Evolutionary conservation across 257 asterid genomes (phyloP).

Genomic region (Gardenia jasminoides): DNA sequence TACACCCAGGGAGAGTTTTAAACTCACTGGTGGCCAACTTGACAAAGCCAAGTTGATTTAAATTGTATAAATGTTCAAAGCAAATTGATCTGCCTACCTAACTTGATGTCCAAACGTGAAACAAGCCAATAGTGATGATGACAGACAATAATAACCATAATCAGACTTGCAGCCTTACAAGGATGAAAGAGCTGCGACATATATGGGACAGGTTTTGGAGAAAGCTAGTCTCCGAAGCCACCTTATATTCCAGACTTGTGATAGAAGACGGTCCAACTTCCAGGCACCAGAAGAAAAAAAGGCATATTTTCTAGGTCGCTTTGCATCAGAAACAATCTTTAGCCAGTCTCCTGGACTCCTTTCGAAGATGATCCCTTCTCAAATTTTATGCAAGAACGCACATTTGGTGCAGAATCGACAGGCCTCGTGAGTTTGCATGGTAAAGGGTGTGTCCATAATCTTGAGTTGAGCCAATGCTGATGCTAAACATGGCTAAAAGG

Average conservation of each 20-base stretch:
- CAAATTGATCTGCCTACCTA: too few relatives aligned
- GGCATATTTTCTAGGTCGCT: constrained; percentile 13
- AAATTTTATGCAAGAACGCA: neutral
- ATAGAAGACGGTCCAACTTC: constrained; percentile 1
- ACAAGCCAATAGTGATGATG: too few relatives aligned
- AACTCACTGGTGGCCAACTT: too few relatives aligned
- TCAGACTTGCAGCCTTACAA: neutral
- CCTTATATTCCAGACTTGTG: constrained; percentile 4
- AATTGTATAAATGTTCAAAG: too few relatives aligned
- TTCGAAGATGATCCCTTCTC: neutral
- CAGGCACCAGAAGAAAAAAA: neutral
- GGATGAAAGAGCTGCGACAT: neutral
- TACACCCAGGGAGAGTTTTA: too few relatives aligned
- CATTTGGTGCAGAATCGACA: constrained; percentile 11
- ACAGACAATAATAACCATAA: neutral
- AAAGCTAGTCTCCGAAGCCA: neutral
- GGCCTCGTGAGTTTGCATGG: constrained; percentile 2
- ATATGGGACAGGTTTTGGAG: neutral
- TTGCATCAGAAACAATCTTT: constrained; percentile 17
- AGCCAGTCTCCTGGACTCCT: neutral
- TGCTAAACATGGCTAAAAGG: constrained; percentile 15
- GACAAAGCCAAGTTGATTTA: too few relatives aligned
- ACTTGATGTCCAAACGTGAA: too few relatives aligned
- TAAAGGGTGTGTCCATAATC: neutral
- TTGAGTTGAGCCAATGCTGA: constrained; percentile 13